These are phyloP conservation scores for Beauveria brongniartii DNA, from an alignment of 2,329 filamentous ascomycete species.

Conservation along the genomic window DNA sequence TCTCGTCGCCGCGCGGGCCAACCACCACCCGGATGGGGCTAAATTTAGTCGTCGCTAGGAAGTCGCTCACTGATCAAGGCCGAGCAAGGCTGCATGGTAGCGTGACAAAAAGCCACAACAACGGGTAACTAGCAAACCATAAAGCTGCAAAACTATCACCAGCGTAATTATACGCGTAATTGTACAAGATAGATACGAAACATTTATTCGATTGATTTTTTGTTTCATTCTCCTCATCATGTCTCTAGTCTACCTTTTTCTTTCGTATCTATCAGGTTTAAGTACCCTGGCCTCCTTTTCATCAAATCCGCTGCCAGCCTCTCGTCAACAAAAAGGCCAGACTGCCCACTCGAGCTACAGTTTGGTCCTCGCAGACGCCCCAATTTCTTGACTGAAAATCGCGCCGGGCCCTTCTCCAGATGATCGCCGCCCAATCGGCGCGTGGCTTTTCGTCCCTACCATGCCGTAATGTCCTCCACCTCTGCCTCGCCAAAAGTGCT, in stretches of 20 bases:
- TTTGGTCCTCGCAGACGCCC: not conserved
- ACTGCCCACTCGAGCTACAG: not conserved
- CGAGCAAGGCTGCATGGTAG: too few species aligned
- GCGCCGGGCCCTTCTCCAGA: not conserved
- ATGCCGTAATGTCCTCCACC: slow-evolving; percentile 91
- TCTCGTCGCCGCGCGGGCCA: not conserved
- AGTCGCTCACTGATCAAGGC: too few species aligned
- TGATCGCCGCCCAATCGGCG: not conserved
- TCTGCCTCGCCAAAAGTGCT: slow-evolving; percentile 95
- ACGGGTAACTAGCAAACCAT: too few species aligned
- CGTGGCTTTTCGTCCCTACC: slow-evolving; percentile 41
- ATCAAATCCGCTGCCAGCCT: too few species aligned
- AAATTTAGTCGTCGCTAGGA: too few species aligned
- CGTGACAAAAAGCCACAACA: too few species aligned
- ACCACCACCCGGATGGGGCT: not conserved
- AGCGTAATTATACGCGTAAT: too few species aligned
- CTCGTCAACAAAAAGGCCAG: not conserved
- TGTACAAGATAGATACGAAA: too few species aligned
- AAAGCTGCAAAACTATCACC: too few species aligned
- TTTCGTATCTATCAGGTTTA: not conserved
- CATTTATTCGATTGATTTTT: not conserved
- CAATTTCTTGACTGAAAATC: not conserved
- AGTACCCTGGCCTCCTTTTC: too few species aligned
- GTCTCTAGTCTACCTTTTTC: not conserved
- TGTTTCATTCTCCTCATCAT: not conserved